Evolutionary conservation across 192 early-diverging fungal genomes (phyloP), one percentile per base, ranked within the genome.

Genomic region (Rhizoclosmatium sp.): DNA sequence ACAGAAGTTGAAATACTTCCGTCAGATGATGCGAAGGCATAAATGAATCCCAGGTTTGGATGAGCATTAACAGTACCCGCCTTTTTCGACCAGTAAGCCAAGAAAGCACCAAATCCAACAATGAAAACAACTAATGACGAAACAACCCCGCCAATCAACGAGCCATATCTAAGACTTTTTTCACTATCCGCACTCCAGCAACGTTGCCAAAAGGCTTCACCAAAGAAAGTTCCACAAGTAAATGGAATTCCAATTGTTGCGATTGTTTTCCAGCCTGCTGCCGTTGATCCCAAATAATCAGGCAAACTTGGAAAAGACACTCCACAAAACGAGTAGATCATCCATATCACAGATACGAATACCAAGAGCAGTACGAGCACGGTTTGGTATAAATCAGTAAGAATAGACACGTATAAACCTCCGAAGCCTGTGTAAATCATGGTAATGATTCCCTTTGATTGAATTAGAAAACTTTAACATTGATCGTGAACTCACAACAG

Each of bases 141-240:
- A 14, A 85, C 7, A 4, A n/a, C 41, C 14, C 75, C 78, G 60
- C 78, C 87, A 65, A 84, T 72, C 5, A 12, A 31, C 19, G 82
- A 78, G 31, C 87, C 87, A 0, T 44, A 58, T 47, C 44, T 48
- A 9, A 87, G 65, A 2, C 85, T 69, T 59, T 58, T 47, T 12
- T 78, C 46, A 71, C 82, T 81, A 10, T 70, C 75, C 12, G 87
- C 77, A 39, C 85, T 79, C 87, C 87, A 89, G 56, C 85, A 81
- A 16, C 87, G 84, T 73, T 89, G 87, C 87, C 87, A 89, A 65
- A 84, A 65, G 16, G 81, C 87, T 67, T 89, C 87, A 40, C 81
- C 82, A 68, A 84, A 89, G 59, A 89, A 76, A 40, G 85, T 87
- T 3, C 80, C 75, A 31, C 80, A 69, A 19, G 75, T 81, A 47